Evolutionary conservation across 148 eudicot species (phyloP).

Genomic region (Amaranthus palmeri): DNA sequence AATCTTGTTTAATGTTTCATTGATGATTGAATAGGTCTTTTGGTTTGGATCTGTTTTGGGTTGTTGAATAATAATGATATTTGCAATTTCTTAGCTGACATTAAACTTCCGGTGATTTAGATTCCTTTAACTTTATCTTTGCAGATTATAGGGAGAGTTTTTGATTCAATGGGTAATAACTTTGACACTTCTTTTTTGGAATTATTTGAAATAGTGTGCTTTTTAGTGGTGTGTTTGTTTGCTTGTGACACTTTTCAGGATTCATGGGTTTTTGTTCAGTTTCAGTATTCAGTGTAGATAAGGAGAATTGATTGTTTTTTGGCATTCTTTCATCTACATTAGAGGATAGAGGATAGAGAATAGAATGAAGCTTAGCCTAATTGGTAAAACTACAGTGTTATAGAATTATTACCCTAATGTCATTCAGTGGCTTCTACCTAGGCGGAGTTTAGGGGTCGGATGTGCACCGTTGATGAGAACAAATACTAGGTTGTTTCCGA

Average conservation of each 20-base stretch:
- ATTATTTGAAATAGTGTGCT: constrained; percentile 9
- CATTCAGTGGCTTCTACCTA: no score
- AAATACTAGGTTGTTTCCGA: no score
- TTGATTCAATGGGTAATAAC: constrained; percentile 11
- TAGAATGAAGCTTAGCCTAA: not conserved
- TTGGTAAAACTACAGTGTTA: no score
- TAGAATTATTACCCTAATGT: no score
- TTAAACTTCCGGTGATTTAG: constrained; percentile 3
- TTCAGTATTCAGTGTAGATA: constrained; percentile 19
- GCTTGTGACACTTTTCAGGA: constrained; percentile 18
- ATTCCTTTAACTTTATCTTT: constrained; percentile 3
- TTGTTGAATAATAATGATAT: not conserved
- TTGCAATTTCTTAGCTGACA: constrained; percentile 7
- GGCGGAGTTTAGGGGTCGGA: no score
- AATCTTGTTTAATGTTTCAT: not conserved
- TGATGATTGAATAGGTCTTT: constrained; percentile 3
- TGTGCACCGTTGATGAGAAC: no score
- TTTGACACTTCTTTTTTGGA: constrained; percentile 12
- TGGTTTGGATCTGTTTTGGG: constrained; percentile 24
- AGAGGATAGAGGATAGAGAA: not conserved
- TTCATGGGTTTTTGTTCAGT: constrained; percentile 12
- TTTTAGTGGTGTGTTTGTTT: constrained; percentile 10
- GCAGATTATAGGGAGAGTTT: constrained; percentile 18
- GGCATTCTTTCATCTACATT: not conserved
- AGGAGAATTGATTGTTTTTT: constrained; percentile 6